Evolutionary conservation across 2,329 filamentous ascomycete genomes (phyloP), one percentile per base, ranked within the genome.

Genomic region (Colletotrichum scovillei): DNA sequence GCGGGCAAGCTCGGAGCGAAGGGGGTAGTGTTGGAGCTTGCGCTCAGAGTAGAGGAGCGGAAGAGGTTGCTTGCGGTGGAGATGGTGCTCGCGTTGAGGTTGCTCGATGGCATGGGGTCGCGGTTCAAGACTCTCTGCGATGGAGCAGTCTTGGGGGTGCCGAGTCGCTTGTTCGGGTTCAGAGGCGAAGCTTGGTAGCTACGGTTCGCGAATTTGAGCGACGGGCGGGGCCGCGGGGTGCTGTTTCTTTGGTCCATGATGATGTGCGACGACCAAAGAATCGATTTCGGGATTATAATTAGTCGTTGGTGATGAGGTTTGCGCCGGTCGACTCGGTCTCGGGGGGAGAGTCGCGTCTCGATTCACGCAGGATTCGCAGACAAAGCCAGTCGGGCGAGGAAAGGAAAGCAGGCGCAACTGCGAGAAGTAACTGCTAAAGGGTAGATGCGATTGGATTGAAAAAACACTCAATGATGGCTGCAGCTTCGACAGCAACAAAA

Each of bases 1-100:
- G 82, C 77, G 3, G 86, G 83, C 46, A 87, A 77, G 72, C 81
- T 85, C 4, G 87, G 85, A 6, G 87, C 85, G 78, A 88, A 89
- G 66, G 82, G 74, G 24, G 77, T 73, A 30, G 77, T 65, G 14
- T 79, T 76, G 19, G 79, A 76, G 70, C 78, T 82, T 22, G 82
- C 80, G 75, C 75, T 76, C 73, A 82, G 79, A 70, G 81, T 78
- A 22, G 84, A 85, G 4, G 83, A 80, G 63, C 83, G 80, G 69
- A 86, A 86, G 38, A 86, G 84, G 73, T 86, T 86, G 74, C 82
- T 82, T 53, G 81, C 76, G 3, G 82, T 79, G 42, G 80, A 78
- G 55, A 83, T 81, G 22, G 81, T 80, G 77, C 78, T 82, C 66
- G 78, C 79, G 67, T 80, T 82, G 22, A 84, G 76, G 71, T 80